Conservation (phyloP, 1,284 basidiomycete species). For the Ganoderma boninense region DNA sequence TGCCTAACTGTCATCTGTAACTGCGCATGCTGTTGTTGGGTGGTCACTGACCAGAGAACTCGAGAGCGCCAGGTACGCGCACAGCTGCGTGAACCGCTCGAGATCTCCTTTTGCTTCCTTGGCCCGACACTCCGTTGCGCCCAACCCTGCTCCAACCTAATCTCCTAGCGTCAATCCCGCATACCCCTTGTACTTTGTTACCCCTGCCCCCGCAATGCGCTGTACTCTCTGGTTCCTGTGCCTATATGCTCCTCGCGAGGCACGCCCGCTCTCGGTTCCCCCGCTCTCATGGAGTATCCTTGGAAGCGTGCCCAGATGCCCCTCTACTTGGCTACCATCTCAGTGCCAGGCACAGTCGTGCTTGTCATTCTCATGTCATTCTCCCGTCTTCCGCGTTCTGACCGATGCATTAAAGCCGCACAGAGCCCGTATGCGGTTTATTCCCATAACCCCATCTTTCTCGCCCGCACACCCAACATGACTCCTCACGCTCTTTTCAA, state of each 20-base stretch:
- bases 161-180: slow-evolving; percentile 1
- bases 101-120: not conserved
- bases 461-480: not conserved
- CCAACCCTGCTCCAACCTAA: not conserved
- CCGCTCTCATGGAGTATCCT: slow-evolving; percentile 2
- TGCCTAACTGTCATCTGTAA: not conserved
- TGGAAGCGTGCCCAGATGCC: not conserved
- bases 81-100: slow-evolving; percentile 4
- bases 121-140: slow-evolving; percentile 5
- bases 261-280: not conserved
- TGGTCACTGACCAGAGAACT: not conserved
- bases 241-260: slow-evolving; percentile 9
- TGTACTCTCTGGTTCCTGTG: slow-evolving; percentile 16
- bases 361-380: not conserved
- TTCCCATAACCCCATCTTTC: not conserved
- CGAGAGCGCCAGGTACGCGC: slow-evolving; percentile 3
- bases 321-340: not conserved
- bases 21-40: not conserved
- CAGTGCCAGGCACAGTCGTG: not conserved
- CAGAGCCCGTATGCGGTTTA: not conserved
- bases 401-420: not conserved
- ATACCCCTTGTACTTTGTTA: slow-evolving; percentile 11
- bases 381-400: not conserved
- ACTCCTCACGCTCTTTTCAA: not conserved
- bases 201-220: slow-evolving; percentile 14